These are phyloP conservation scores for Nephelium lappaceum DNA, from an alignment of 345 rosid species.

Conservation along the genomic window DNA sequence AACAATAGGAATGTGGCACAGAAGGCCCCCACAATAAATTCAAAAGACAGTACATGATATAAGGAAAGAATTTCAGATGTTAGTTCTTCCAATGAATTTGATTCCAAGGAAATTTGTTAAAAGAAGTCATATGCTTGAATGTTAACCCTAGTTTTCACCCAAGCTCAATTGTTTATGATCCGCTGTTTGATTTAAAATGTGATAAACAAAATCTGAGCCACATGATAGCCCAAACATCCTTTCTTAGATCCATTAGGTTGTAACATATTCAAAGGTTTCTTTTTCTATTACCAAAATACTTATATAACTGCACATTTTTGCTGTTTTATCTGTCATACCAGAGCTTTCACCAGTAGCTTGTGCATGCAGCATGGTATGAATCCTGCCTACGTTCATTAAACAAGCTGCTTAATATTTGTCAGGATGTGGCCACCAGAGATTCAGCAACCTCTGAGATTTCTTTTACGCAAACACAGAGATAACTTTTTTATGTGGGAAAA, in stretches of 20 bases:
- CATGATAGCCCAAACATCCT: neutral
- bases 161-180: neutral
- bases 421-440: neutral
- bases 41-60: neutral
- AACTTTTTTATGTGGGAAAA: too few relatives aligned
- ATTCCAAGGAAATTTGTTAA: neutral
- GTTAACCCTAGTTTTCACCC: neutral
- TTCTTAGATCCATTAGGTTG: neutral
- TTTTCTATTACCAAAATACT: neutral
- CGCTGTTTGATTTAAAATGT: neutral
- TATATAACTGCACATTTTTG: neutral
- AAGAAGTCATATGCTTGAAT: neutral
- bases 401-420: neutral
- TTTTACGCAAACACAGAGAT: neutral
- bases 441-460: neutral
- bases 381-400: neutral
- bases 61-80: neutral
- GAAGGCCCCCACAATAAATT: neutral
- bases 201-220: neutral
- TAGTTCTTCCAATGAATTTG: neutral
- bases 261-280: too few relatives aligned
- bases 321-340: neutral
- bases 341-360: neutral
- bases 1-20: neutral
- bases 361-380: neutral